Evolutionary conservation across 2,329 filamentous ascomycete species (phyloP).

Genomic region (Penicillium sclerotigenum): DNA sequence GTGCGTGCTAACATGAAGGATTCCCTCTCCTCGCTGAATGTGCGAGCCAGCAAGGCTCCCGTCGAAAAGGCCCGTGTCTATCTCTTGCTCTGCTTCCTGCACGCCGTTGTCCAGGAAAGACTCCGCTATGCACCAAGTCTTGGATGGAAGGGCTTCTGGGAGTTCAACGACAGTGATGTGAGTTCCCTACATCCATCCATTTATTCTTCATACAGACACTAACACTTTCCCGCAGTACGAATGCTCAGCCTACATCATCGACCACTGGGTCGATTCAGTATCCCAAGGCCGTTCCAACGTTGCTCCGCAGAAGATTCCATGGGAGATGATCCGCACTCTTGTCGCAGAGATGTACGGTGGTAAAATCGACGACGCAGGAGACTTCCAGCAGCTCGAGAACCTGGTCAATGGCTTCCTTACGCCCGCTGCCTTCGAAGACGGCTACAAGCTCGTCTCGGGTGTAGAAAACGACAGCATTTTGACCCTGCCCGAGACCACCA

Average conservation of each 20-base stretch:
- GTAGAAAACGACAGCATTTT: conserved; percentile 60
- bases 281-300: conserved; percentile 87
- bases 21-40: conserved; percentile 78
- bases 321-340: conserved; percentile 90
- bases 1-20: conserved; percentile 99
- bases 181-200: conserved; percentile 46
- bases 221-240: conserved; percentile 65
- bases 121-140: conserved; percentile 89
- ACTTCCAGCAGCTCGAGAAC: conserved; percentile 69
- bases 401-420: conserved; percentile 79
- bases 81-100: conserved; percentile 85
- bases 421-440: conserved; percentile 84
- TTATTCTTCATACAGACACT: conserved; percentile 4
- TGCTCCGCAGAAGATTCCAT: conserved; percentile 88
- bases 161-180: conserved; percentile 98
- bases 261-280: conserved; percentile 84
- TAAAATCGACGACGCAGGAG: conserved; percentile 88
- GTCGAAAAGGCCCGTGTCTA: conserved; percentile 90
- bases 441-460: conserved; percentile 80
- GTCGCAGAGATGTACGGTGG: conserved; percentile 94
- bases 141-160: conserved; percentile 99
- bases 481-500: conserved; percentile 74
- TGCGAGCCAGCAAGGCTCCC: conserved; percentile 72
- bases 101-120: conserved; percentile 92
- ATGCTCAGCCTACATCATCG: conserved; percentile 93